Evolutionary conservation across 2,329 filamentous ascomycete species (phyloP).

Genomic region (Pyricularia pennisetigena): DNA sequence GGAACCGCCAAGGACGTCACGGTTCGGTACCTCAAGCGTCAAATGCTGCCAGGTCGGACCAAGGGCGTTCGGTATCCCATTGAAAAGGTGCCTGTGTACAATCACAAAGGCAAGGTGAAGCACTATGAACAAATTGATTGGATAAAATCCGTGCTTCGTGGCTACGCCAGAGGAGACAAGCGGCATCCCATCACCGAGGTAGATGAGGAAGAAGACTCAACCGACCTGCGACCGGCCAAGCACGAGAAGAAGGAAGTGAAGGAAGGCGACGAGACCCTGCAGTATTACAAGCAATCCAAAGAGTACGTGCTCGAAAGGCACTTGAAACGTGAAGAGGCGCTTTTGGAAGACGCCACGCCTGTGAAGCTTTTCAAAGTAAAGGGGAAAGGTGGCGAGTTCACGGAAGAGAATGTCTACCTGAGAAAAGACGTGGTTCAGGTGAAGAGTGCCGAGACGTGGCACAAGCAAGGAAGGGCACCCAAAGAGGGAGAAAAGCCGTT

Average conservation of each 20-base stretch:
- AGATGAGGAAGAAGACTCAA: constrained; percentile 71
- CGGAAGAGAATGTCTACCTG: constrained; percentile 71
- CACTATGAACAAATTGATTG: constrained; percentile 74
- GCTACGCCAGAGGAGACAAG: constrained; percentile 48
- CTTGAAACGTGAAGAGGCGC: constrained; percentile 82
- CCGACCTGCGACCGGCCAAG: constrained; percentile 64
- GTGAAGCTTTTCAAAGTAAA: constrained; percentile 67
- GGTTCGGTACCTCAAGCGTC: constrained; percentile 75
- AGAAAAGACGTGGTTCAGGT: constrained; percentile 74
- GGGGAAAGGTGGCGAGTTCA: constrained; percentile 62
- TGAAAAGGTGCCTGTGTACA: constrained; percentile 74
- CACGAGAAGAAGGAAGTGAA: constrained; percentile 64
- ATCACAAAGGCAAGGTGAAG: constrained; percentile 66
- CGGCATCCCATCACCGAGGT: constrained; percentile 51
- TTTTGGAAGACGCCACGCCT: constrained; percentile 56
- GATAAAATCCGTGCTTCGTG: constrained; percentile 73
- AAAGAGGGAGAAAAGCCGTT: constrained; percentile 61
- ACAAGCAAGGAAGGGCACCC: constrained; percentile 84
- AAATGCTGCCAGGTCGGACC: constrained; percentile 76
- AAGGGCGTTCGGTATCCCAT: constrained; percentile 72
- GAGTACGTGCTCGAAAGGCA: constrained; percentile 83
- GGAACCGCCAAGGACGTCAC: constrained; percentile 93
- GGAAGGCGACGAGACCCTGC: constrained; percentile 71
- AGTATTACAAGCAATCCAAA: constrained; percentile 77
- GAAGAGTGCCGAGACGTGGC: constrained; percentile 93